Conservation (phyloP, 2,329 filamentous ascomycete genomes). For the Paecilomyces dactylethromorphus region DNA sequence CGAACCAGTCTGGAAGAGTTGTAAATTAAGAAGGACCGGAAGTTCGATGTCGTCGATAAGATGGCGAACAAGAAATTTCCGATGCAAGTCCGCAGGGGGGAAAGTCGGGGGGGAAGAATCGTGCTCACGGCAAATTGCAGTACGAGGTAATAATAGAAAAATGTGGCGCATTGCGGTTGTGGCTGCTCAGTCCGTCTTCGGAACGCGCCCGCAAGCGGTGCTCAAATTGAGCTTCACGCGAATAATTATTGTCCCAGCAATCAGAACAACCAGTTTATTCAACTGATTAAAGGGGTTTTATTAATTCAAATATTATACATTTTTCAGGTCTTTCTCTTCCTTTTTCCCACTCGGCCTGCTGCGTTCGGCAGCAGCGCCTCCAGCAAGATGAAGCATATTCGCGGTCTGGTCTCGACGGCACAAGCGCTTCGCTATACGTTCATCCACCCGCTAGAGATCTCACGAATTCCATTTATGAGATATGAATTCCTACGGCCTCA, state of each 20-base stretch:
- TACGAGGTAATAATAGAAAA: not conserved
- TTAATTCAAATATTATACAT: not conserved
- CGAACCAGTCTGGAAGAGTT: slow-evolving; percentile 13
- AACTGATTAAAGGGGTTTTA: not conserved
- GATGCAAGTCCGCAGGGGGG: slow-evolving; percentile 4
- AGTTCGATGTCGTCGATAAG: not conserved
- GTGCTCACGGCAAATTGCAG: slow-evolving; percentile 7
- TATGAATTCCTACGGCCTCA: slow-evolving; percentile 5
- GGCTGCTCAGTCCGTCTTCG: not conserved
- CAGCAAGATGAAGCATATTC: slow-evolving; percentile 25
- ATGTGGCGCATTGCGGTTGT: slow-evolving; percentile 4
- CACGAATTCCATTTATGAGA: slow-evolving; percentile 9
- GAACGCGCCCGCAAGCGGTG: not conserved
- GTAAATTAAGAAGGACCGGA: slow-evolving; percentile 4
- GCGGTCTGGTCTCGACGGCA: slow-evolving; percentile 24
- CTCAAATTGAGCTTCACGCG: not conserved
- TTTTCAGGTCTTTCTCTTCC: not conserved
- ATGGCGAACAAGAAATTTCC: slow-evolving; percentile 1
- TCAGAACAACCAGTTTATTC: not conserved
- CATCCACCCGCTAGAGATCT: slow-evolving; percentile 12
- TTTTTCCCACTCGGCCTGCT: not conserved
- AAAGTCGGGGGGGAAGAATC: slow-evolving; percentile 14
- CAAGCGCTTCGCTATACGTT: slow-evolving; percentile 26
- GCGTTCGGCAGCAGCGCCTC: not conserved
- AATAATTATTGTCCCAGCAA: not conserved